Evolutionary conservation across 345 rosid genomes (phyloP).

Genomic region (Heritiera littoralis): DNA sequence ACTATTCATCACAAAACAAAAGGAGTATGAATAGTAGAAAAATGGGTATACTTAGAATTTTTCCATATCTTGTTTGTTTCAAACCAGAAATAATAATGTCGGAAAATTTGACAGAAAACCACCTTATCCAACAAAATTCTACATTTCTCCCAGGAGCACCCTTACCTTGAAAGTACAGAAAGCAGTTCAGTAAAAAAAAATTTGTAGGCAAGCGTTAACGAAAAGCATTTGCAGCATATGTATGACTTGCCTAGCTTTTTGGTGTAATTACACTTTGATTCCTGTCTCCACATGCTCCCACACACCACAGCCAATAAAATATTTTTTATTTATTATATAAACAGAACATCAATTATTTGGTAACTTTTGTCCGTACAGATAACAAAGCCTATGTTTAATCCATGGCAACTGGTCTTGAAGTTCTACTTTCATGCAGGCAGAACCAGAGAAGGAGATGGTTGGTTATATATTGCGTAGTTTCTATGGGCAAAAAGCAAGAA

Average conservation of each 20-base stretch:
- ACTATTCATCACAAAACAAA: too few species aligned
- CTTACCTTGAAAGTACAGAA: background rate
- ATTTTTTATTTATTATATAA: background rate
- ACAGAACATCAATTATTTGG: background rate
- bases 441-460: background rate
- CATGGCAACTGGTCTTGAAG: constrained; percentile 3
- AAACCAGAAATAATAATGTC: background rate
- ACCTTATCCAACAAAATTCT: background rate
- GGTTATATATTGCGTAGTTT: too few species aligned
- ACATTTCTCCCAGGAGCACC: background rate
- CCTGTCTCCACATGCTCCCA: background rate
- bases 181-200: background rate
- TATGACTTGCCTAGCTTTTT: background rate
- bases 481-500: background rate
- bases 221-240: background rate
- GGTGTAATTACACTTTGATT: constrained; percentile 4
- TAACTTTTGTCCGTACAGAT: background rate
- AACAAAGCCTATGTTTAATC: background rate
- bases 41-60: too few species aligned
- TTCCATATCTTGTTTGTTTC: background rate
- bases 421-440: constrained; percentile 9
- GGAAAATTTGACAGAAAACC: background rate
- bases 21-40: too few species aligned
- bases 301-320: background rate
- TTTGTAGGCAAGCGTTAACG: background rate